phyloP scores from a whole-genome alignment of 495 filamentous ascomycete genomes.

The Staphylotrichum longicolle region DNA sequence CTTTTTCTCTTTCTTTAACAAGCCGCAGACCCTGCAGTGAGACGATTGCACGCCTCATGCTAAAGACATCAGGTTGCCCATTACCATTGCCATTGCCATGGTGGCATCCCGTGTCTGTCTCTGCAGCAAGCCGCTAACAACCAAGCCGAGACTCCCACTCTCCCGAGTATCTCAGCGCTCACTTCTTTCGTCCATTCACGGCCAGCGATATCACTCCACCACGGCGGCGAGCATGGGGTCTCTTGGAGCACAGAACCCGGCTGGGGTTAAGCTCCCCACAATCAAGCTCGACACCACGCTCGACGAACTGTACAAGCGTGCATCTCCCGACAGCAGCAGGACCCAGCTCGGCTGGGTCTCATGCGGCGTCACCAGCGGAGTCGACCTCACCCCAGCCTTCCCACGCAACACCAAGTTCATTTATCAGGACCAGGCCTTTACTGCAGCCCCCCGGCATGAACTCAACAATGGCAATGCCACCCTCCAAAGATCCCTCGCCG shows the following conservation, averaged over 20 bases:
- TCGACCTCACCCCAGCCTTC: constrained; percentile 27
- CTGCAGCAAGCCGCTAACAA: too few relatives aligned
- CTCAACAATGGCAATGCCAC: constrained; percentile 45
- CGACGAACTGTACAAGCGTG: constrained; percentile 31
- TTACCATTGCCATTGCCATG: too few relatives aligned
- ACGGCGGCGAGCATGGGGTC: constrained; percentile 21
- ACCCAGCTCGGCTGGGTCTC: constrained; percentile 28
- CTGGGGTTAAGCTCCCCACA: constrained; percentile 26
- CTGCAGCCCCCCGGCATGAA: constrained; percentile 46
- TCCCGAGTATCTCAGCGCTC: too few relatives aligned
- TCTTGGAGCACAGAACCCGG: not conserved
- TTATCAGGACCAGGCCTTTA: constrained; percentile 40
- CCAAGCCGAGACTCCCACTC: not conserved
- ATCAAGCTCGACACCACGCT: constrained; percentile 37
- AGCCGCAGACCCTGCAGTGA: too few relatives aligned
- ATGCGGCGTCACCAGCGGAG: constrained; percentile 27
- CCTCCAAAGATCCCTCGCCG: constrained; percentile 24
- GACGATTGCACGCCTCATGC: too few relatives aligned
- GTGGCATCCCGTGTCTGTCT: too few relatives aligned
- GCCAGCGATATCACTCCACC: not conserved
- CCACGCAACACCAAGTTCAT: constrained; percentile 37
- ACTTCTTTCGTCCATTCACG: too few relatives aligned
- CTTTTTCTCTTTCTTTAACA: too few relatives aligned
- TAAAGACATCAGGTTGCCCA: too few relatives aligned
- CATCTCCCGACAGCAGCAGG: constrained; percentile 15